These are phyloP conservation scores for Annulohypoxylon truncatum DNA, from an alignment of 2,329 filamentous ascomycete genomes.

Conservation along the genomic window DNA sequence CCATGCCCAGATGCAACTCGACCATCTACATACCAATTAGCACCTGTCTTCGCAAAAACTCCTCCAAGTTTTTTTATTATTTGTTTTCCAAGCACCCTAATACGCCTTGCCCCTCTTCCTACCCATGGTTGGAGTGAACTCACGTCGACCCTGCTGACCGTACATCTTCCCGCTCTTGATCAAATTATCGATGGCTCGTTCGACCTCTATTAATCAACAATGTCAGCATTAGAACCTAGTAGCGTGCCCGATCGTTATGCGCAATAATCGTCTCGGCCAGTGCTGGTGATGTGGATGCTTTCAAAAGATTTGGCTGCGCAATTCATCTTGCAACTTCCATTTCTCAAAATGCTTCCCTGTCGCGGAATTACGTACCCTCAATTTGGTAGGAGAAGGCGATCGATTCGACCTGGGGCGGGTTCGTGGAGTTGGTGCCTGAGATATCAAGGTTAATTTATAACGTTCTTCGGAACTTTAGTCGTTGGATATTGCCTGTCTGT, in stretches of 20 bases:
- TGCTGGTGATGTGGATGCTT: neutral
- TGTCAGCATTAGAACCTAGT: conserved; percentile 44
- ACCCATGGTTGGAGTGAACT: conserved; percentile 75
- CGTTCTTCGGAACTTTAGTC: neutral
- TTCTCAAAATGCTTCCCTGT: conserved; percentile 3
- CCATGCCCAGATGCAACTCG: conserved; percentile 71
- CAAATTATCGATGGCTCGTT: conserved; percentile 93
- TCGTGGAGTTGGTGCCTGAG: conserved; percentile 78
- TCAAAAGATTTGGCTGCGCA: conserved; percentile 17
- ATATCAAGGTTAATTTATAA: conserved; percentile 43
- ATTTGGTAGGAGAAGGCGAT: conserved; percentile 87
- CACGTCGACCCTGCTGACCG: conserved; percentile 77
- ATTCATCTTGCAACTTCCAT: conserved; percentile 15
- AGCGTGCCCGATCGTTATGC: neutral
- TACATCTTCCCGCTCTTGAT: conserved; percentile 97
- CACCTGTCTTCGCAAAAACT: conserved; percentile 41
- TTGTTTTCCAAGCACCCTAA: conserved; percentile 32
- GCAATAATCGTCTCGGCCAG: neutral
- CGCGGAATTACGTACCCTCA: conserved; percentile 75
- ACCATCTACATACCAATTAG: conserved; percentile 67
- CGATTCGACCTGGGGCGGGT: conserved; percentile 75
- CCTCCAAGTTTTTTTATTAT: conserved; percentile 28
- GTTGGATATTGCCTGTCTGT: neutral
- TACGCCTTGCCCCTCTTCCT: conserved; percentile 45
- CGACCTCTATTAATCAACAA: conserved; percentile 76